Evolutionary conservation across 306 rosid species (phyloP), one percentile per base, ranked within the genome.

Genomic region (Alnus rubra): DNA sequence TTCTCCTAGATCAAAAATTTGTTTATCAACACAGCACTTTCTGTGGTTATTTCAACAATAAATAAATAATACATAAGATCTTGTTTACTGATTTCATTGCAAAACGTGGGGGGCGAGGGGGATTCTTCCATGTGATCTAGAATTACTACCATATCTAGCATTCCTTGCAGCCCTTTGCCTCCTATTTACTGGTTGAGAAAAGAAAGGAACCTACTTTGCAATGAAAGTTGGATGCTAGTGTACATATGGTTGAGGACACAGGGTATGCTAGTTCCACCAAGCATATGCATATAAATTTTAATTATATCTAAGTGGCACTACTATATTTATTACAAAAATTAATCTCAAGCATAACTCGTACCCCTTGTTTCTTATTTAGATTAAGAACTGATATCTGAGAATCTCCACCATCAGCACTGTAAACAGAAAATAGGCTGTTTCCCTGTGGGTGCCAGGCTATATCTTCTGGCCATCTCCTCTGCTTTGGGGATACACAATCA

Each of bases 391-490:
- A 93, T 74, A 93, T 62, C 88, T 95, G 99, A 55, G 96, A 88
- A 65, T 95, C 99, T 35, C 97, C 96, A 74, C 83, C 73, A 80
- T 95, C 98, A 76, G 99, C 99, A 78, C 89, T 88, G 78, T 94
- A 94, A 19, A 87, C 93, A 62, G 94, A 88, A 86, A 91, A 92
- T 70, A 94, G 65, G 74, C 88, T 80, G 77, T 83, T 82, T 65
- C 98, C 98, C 48, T 91, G 89, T 6, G 97, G 98, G 69, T 94
- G 98, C 98, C 98, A 94, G 51, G 87, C 87, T 71, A 94, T 77
- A 84, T 91, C 97, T 85, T 94, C 98, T 3, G 98, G 95, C 98
- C 97, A 94, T 86, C 97, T 92, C 85, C 97, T 87, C 55, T 87
- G 92, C 58, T 91, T 87, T 54, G 83, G 82, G 75, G 98, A 91